Evolutionary conservation across 345 rosid genomes (phyloP).

Genomic region (Ricinus communis): DNA sequence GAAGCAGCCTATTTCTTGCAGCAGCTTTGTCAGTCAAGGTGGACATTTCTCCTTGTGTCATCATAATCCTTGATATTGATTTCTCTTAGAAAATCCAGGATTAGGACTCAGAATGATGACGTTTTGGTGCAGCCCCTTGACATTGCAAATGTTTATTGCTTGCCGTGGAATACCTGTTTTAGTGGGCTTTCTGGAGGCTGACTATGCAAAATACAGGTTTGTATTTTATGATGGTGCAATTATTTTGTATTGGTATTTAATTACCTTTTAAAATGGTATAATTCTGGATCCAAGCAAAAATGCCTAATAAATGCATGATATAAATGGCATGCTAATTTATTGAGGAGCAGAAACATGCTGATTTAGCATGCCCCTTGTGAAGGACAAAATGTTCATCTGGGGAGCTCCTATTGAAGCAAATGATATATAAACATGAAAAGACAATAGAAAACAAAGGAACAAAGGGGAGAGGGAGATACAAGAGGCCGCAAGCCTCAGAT

Average conservation of each 20-base stretch:
- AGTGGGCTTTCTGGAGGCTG: constrained; percentile 94
- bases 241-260: constrained; percentile 11
- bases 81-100: constrained; percentile 12
- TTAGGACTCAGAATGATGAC: constrained; percentile 29
- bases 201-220: constrained; percentile 93
- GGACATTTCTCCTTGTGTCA: constrained; percentile 17
- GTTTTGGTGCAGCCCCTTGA: constrained; percentile 66
- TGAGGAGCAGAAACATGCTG: too few species aligned
- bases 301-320: background rate
- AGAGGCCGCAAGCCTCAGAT: too few species aligned
- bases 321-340: background rate
- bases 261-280: background rate
- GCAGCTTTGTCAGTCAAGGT: constrained; percentile 99
- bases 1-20: constrained; percentile 93
- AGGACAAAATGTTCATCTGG: too few species aligned
- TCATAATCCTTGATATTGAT: constrained; percentile 8
- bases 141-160: constrained; percentile 99
- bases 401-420: too few species aligned
- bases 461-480: too few species aligned
- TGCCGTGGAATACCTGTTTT: constrained; percentile 93
- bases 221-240: constrained; percentile 9
- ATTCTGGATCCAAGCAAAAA: background rate
- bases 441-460: too few species aligned
- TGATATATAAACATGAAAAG: too few species aligned
- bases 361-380: too few species aligned